phyloP scores from a whole-genome alignment of 75 land plant species.

The Picea sitchensis region DNA sequence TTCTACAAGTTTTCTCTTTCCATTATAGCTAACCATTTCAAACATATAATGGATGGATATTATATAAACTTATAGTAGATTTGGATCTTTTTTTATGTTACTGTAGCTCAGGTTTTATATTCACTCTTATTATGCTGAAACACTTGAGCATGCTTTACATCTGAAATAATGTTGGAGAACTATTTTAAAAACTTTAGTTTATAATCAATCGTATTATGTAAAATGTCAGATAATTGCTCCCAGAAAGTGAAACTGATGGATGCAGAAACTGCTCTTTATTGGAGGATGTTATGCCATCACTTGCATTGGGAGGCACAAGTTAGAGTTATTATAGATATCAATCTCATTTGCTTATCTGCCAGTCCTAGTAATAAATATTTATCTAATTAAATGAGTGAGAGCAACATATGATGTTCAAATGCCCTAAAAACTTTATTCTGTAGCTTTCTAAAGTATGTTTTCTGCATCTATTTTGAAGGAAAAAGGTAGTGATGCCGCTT shows the following conservation, averaged over 20 bases:
- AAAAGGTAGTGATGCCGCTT: slow-evolving; percentile 89
- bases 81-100: background rate
- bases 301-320: slow-evolving; percentile 85
- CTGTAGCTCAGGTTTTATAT: background rate
- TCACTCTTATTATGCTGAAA: too few species aligned
- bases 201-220: background rate
- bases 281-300: slow-evolving; percentile 64
- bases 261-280: slow-evolving; percentile 86
- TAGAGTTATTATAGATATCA: slow-evolving; percentile 10
- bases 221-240: background rate
- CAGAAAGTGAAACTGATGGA: slow-evolving; percentile 50
- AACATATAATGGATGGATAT: background rate
- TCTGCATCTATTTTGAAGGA: slow-evolving; percentile 23
- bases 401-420: background rate
- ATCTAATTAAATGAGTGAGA: background rate
- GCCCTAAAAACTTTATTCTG: background rate
- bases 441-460: background rate
- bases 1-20: background rate
- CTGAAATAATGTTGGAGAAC: too few species aligned
- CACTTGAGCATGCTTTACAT: too few species aligned
- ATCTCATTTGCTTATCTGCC: background rate
- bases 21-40: background rate
- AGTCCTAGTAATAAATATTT: background rate
- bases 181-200: too few species aligned
- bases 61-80: background rate